Base-by-base conservation (phyloP, 805 yeast species). In the Schizosaccharomyces lindneri region DNA sequence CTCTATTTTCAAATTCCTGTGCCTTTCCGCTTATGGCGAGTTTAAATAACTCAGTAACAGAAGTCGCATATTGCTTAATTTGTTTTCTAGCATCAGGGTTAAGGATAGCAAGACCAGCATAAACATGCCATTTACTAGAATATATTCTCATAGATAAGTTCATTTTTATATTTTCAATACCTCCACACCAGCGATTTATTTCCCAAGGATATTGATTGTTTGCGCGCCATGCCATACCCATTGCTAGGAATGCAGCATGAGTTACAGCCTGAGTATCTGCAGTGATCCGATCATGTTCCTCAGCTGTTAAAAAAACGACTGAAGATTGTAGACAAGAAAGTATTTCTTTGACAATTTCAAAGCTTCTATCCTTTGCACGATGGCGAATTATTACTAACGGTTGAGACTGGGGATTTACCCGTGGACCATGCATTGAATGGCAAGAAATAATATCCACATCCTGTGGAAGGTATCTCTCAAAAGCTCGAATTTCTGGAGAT, bases 261-360 rank as follows among this genome's bases (percentile, higher is more conserved):
- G 98, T 93, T 19, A 90, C 95, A 0, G 97, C 97, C 71, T 93
- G 98, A 1, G 97, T 93, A 70, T 93, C 98, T 0, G 98, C 98
- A 0, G 98, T 90, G 64, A 93, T 90, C 67, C 79, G 80, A 70
- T 93, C 98, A 70, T 93, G 98, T 69, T 89, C 89, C 61, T 79
- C 77, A n/a, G 93, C 95, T 0, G 87, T 76, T 41, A 93, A 75
- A 62, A 81, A 77, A 31, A 88, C 97, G 43, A 79, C 75, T 65
- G 84, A 84, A 13, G 96, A 87, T 39, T 84, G 75, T 61, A 93
- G 76, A 69, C 95, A 86, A 3, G 83, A 73, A 63, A 89, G 76
- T 4, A 88, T 68, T 1, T 76, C 63, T 63, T 81, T 81, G 1
- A 90, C 86, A 67, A 85, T 79, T 15, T 73, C 68, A n/a, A 81